A percentile compares a stretch with the other conserved stretches of the same genome.
phyloP scores from a whole-genome alignment of 306 rosid species.

The Fagus sylvatica region DNA sequence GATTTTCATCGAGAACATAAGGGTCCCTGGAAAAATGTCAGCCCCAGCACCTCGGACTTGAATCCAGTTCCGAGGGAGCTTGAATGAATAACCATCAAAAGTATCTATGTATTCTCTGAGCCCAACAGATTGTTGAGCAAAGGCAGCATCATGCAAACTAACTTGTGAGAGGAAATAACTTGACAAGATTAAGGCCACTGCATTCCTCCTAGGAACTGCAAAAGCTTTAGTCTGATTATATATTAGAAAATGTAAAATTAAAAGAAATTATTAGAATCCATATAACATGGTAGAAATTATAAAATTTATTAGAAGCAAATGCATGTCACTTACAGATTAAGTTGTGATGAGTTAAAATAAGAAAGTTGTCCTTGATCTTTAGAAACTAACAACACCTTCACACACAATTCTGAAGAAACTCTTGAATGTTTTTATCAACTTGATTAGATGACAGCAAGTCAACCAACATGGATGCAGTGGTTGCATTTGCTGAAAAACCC shows the following conservation, averaged over 20 bases:
- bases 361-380: no score
- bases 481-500: no score
- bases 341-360: no score
- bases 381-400: not conserved
- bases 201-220: slow-evolving; percentile 49
- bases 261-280: not conserved
- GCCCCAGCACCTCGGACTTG: slow-evolving; percentile 94
- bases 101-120: slow-evolving; percentile 75
- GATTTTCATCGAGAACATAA: slow-evolving; percentile 80
- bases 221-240: slow-evolving; percentile 81
- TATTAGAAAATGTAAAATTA: slow-evolving; percentile 50
- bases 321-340: no score
- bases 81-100: slow-evolving; percentile 87
- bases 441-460: no score
- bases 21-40: slow-evolving; percentile 96
- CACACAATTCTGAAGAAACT: slow-evolving; percentile 13
- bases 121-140: slow-evolving; percentile 50
- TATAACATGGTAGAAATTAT: no score
- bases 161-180: slow-evolving; percentile 48
- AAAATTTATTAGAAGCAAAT: no score
- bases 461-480: no score
- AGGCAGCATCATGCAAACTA: slow-evolving; percentile 21
- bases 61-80: slow-evolving; percentile 82
- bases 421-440: no score
- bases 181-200: slow-evolving; percentile 61